A percentile compares a stretch with the other conserved stretches of the same genome.
Conservation (phyloP, 148 eudicot genomes). For the Chenopodium suecicum region DNA sequence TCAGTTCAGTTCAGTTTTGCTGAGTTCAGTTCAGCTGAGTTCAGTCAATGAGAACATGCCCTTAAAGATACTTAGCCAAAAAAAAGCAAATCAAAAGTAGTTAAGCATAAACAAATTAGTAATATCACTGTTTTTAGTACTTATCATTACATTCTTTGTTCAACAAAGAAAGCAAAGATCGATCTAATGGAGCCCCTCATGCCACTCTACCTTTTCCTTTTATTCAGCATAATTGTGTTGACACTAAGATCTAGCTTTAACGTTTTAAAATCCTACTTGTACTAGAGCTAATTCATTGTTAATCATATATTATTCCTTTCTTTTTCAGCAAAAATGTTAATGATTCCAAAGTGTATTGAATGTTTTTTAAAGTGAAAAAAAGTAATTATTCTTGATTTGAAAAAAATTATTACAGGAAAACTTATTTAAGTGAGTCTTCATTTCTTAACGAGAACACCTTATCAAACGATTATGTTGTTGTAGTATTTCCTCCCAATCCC, state of each 20-base stretch:
- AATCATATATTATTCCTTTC: background rate
- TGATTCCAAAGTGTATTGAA: background rate
- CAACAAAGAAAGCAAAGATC: constrained; percentile 1
- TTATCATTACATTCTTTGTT: constrained; percentile 16
- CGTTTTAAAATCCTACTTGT: background rate
- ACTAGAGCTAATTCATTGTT: background rate
- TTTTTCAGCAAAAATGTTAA: background rate
- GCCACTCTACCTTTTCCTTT: constrained; percentile 1
- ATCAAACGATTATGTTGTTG: no score
- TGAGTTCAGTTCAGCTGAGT: no score
- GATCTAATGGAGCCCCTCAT: constrained; percentile 19
- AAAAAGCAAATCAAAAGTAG: constrained; percentile 7
- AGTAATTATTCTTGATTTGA: no score
- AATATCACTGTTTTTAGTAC: background rate
- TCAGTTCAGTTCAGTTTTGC: no score
- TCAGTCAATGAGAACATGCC: no score
- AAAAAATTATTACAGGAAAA: no score
- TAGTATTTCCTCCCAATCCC: no score
- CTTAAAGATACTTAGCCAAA: background rate
- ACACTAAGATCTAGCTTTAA: constrained; percentile 23
- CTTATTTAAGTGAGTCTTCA: no score
- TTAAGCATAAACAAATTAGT: background rate
- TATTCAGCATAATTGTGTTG: background rate
- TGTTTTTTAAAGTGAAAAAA: no score
- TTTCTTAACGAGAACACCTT: no score